A percentile compares a stretch with the other conserved stretches of the same genome.
Evolutionary conservation across 2,329 filamentous ascomycete species (phyloP).

Genomic region (Cladosporium sp.): DNA sequence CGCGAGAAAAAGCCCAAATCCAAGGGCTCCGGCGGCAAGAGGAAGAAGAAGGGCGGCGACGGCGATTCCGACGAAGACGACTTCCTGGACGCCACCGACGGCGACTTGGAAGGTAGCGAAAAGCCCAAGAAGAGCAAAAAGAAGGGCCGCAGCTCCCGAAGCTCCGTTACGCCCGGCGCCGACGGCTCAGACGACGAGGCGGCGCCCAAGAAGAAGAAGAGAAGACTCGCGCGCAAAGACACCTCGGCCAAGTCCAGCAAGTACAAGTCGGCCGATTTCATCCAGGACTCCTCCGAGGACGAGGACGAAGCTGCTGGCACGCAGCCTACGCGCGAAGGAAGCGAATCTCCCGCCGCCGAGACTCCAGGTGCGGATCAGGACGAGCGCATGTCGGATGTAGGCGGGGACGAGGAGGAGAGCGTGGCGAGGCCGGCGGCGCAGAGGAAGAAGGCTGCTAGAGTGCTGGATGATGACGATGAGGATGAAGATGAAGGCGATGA

Average conservation of each 20-base stretch:
- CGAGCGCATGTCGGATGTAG: conserved; percentile 22
- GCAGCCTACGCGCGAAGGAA: conserved; percentile 9
- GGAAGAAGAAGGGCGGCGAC: conserved; percentile 45
- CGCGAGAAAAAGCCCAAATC: conserved; percentile 61
- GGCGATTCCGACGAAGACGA: conserved; percentile 42
- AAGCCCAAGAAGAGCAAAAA: conserved; percentile 38
- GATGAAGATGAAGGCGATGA: conserved; percentile 24
- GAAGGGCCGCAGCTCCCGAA: conserved; percentile 58
- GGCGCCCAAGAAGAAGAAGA: conserved; percentile 56
- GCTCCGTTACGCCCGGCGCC: conserved; percentile 33
- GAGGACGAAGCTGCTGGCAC: conserved; percentile 28
- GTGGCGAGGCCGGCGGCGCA: conserved; percentile 14
- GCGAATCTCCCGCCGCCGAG: conserved; percentile 15
- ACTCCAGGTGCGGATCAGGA: conserved; percentile 28
- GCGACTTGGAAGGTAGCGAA: conserved; percentile 22
- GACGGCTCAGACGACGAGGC: conserved; percentile 54
- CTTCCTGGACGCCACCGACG: conserved; percentile 35
- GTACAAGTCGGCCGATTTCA: conserved; percentile 80
- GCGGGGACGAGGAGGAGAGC: conserved; percentile 17
- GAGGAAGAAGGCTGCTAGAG: conserved; percentile 28
- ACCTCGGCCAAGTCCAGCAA: conserved; percentile 46
- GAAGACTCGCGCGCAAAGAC: conserved; percentile 53
- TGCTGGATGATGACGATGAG: conserved; percentile 33
- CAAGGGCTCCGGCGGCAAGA: conserved; percentile 22
- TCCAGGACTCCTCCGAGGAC: conserved; percentile 69